Base-by-base conservation (phyloP, 2,329 filamentous ascomycete genomes). In the Leptographium wingfieldii region DNA sequence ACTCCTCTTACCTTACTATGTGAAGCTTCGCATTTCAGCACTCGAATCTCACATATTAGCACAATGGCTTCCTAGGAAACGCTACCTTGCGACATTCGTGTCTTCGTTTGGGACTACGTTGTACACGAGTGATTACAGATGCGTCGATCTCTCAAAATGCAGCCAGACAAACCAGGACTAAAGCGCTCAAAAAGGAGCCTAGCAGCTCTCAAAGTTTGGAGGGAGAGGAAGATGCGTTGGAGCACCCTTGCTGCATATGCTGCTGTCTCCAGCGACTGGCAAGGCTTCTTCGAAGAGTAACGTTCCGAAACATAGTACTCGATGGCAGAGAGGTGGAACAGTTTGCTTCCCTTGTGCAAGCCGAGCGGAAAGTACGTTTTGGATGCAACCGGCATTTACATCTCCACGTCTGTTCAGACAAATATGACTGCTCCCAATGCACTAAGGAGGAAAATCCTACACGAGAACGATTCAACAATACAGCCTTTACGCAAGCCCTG, bases 251-350 rank as follows among this genome's bases (percentile, higher is more conserved):
- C 51, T 43, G 25, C 52, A 53, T 61, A 46, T 43, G 56, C 59
- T 14, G 33, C 33, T 16, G 59, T 61, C 25, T 58, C 59, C 52
- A 53, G 59, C 33, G 56, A 56, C 7, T 61, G 60, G 60, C 57
- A 57, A 31, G 48, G 3, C 19, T 59, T 55, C 40, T 61, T 59
- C n/a, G 60, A 61, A 46, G 48, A n/a, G 27, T 16, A 35, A 61
- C 56, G 6, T 56, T 59, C 51, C 51, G 29, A 19, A 25, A 25
- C 51, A 25, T 53, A 16, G 12, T 31, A 7, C 25, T 53, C 25
- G 12, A 31, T 19, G 51, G 29, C 25, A 3, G 19, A 10, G 51
- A 53, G 11, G 51, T 53, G 12, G 16, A n/a, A 10, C 4, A 19
- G 4, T 53, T 53, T 53, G 12, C 51, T 6, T 14, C 9, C 43